Evolutionary conservation across 352 stramenopile genomes (phyloP).

Genomic region (Pseudoperonospora humuli): DNA sequence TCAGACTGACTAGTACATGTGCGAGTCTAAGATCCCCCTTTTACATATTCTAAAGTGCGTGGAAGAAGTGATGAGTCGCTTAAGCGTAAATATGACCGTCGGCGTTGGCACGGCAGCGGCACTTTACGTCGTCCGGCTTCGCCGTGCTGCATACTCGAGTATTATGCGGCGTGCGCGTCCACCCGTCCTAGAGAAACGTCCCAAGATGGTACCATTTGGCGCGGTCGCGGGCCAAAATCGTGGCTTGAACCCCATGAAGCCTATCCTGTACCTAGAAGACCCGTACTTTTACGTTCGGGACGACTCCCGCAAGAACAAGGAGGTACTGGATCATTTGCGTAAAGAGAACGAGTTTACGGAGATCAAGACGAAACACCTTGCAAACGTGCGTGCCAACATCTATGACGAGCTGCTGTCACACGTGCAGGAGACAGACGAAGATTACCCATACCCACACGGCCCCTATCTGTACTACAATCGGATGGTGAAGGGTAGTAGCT

Average conservation of each 20-base stretch:
- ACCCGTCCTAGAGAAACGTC: slow-evolving; percentile 56
- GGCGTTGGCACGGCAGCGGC: slow-evolving; percentile 46
- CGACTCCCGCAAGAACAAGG: slow-evolving; percentile 86
- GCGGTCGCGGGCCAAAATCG: slow-evolving; percentile 74
- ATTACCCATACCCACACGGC: slow-evolving; percentile 77
- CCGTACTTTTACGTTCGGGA: slow-evolving; percentile 95
- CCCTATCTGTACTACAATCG: slow-evolving; percentile 85
- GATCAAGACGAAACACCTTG: slow-evolving; percentile 80
- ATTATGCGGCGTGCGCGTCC: slow-evolving; percentile 34
- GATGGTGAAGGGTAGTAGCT: slow-evolving; percentile 82
- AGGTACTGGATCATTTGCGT: slow-evolving; percentile 88
- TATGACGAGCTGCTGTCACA: slow-evolving; percentile 91
- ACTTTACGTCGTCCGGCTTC: slow-evolving; percentile 48
- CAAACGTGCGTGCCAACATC: slow-evolving; percentile 68
- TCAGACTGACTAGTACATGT: too few relatives aligned
- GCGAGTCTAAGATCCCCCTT: too few relatives aligned
- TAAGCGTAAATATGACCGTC: slow-evolving; percentile 51
- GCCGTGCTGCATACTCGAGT: slow-evolving; percentile 53
- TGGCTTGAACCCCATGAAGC: slow-evolving; percentile 83
- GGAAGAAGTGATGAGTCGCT: slow-evolving; percentile 32
- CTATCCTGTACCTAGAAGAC: slow-evolving; percentile 85
- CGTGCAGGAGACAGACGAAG: slow-evolving; percentile 85
- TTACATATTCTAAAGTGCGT: too few relatives aligned
- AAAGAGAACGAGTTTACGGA: slow-evolving; percentile 93
- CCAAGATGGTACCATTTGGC: slow-evolving; percentile 80